phyloP scores from a whole-genome alignment of 257 asterid species.

The Solanum sejunctum region DNA sequence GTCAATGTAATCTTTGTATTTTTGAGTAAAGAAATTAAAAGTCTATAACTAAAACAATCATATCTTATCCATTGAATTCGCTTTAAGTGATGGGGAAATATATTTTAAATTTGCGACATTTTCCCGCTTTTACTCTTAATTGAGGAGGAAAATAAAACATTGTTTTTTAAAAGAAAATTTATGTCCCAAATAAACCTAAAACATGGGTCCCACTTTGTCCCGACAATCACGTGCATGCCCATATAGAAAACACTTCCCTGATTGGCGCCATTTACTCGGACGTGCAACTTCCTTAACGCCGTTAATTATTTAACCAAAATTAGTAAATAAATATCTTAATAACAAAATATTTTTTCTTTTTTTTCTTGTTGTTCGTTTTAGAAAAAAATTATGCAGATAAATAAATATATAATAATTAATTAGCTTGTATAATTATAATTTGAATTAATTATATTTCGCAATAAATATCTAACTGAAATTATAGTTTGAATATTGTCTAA shows the following conservation, averaged over 20 bases:
- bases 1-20: background rate
- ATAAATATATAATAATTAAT: too few relatives aligned
- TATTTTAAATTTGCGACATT: background rate
- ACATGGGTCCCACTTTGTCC: conserved; percentile 9
- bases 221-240: conserved; percentile 30
- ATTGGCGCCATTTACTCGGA: conserved; percentile 1
- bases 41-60: background rate
- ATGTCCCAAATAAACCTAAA: background rate
- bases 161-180: background rate
- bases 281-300: background rate
- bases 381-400: too few relatives aligned
- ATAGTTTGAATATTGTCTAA: too few relatives aligned
- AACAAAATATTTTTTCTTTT: background rate
- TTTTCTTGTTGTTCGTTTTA: background rate
- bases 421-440: too few relatives aligned
- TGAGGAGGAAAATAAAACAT: background rate
- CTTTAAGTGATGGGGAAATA: background rate
- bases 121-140: background rate
- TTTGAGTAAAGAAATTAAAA: background rate
- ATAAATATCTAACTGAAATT: too few relatives aligned
- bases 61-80: background rate
- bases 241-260: conserved; percentile 19
- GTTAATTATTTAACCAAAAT: background rate
- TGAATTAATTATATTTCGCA: too few relatives aligned
- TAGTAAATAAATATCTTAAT: background rate